Evolutionary conservation across 2,329 filamentous ascomycete genomes (phyloP), one percentile per base, ranked within the genome.

Genomic region (Fusarium devonianum): DNA sequence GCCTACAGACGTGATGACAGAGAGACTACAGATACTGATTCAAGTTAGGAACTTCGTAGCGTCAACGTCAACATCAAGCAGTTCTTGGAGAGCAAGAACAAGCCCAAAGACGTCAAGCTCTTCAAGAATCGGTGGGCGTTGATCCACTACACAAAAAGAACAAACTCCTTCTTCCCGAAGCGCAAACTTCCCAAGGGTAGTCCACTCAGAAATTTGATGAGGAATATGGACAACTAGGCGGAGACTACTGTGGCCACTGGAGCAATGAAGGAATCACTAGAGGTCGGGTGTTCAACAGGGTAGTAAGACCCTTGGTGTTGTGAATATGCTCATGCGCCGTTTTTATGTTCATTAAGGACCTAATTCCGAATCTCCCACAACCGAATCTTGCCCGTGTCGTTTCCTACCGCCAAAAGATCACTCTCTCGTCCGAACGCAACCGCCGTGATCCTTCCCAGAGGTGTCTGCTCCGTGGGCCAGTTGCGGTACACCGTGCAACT

Each of bases 401-500:
- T 97, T 13, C 86, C 93, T 41, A 97, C 89, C 9, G 90, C 90
- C 58, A 99, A 70, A 64, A 92, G 71, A 63, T 88, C 81, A 53
- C 85, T 88, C 54, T 80, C 78, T 5, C 75, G 78, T 14, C 82
- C 81, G 68, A 90, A 88, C 3, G 89, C 86, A 51, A 92, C 83
- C 1, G 85, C 79, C 2, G 90, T 89, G 59, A 97, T 86, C 50
- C 91, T 81, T 0, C 94, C 94, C 53, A 99, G 73, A 1, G 92
- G 92, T 47, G 94, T 99, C 69, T 89, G 87, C 57, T 86, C 84
- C 43, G 93, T 99, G 17, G 94, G 94, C 94, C 94, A 99, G 73
- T 99, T 99, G 66, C 87, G 86, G 79, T 94, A 99, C 14, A 97
- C 90, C 2, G 92, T 96, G 71, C 92, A 96, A 62, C 84, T 92